Base-by-base conservation (phyloP, 192 early-diverging fungal species). In the Thoreauomyces humboldtii region DNA sequence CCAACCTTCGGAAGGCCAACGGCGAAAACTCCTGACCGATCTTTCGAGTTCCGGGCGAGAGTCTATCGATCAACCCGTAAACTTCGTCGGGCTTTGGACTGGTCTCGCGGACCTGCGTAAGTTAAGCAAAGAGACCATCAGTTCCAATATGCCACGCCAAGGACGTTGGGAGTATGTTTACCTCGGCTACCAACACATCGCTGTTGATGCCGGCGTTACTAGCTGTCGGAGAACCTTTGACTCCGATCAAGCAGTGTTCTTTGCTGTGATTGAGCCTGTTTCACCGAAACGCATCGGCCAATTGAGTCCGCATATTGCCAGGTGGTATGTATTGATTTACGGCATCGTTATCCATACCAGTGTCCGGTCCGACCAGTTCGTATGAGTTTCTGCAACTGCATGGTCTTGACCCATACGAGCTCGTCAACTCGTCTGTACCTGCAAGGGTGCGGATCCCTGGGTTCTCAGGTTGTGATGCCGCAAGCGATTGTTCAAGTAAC, bases 331-430 rank as follows among this genome's bases (percentile, higher is more conserved):
- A n/a, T n/a, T n/a, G n/a, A n/a, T n/a, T n/a, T n/a, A n/a, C n/a
- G n/a, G 38, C 38, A 17, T 9, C 17, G 38, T 41, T 9, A 41
- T 25, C 15, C 50, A 24, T 28, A 57, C 85, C 85, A 87, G 60
- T 87, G 85, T 29, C 85, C 85, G 47, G 85, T 87, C 27, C 85
- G 64, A 0, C 85, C 83, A 0, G 83, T 87, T 12, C 85, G 63
- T 52, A 87, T 85, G 32, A 85, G 71, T 11, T 76, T 63, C 37
- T 85, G 83, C 17, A 86, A 61, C 73, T 87, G 85, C 69, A 86
- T 86, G 1, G 67, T 84, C 52, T 87, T 87, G 51, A 87, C 74
- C 85, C 85, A 87, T 24, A 87, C 78, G 31, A 87, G 63, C 58
- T 87, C 85, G 46, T 86, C 79, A 19, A 85, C 77, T 14, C 83